phyloP scores from a whole-genome alignment of 768 basidiomycete species.

The Leccinum subtestaceum region DNA sequence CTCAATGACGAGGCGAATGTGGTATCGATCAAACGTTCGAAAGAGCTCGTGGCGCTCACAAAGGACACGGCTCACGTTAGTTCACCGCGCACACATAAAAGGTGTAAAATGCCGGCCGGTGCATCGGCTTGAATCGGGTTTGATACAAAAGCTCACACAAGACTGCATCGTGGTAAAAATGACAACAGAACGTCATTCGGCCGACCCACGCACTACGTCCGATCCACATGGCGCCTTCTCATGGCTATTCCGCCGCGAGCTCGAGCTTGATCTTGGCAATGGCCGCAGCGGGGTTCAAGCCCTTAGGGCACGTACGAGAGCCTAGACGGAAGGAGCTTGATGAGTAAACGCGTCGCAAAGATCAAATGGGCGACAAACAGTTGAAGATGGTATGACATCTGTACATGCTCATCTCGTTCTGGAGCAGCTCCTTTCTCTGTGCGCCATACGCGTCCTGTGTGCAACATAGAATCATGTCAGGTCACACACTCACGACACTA shows the following conservation, averaged over 20 bases:
- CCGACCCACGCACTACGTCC: conserved; percentile 4
- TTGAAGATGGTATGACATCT: conserved; percentile 99
- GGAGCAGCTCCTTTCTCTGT: conserved; percentile 85
- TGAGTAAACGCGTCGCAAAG: neutral
- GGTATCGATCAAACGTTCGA: neutral
- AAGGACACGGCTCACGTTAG: neutral
- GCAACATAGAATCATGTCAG: neutral
- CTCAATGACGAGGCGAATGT: neutral
- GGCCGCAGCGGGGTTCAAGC: conserved; percentile 87
- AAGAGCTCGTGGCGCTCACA: neutral
- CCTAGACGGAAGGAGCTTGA: conserved; percentile 37
- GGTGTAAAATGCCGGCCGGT: neutral
- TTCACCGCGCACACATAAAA: neutral
- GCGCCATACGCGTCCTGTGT: conserved; percentile 70
- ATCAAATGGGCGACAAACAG: conserved; percentile 46
- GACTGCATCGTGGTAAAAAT: neutral
- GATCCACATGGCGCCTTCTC: neutral
- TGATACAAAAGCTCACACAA: neutral
- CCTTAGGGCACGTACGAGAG: conserved; percentile 96
- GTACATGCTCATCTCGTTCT: conserved; percentile 96
- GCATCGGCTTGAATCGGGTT: neutral
- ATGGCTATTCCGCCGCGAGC: conserved; percentile 64
- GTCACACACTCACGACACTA: neutral
- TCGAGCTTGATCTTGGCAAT: conserved; percentile 94
- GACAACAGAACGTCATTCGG: neutral